Conservation (phyloP, 257 asterid genomes). For the Primulina eburnea region DNA sequence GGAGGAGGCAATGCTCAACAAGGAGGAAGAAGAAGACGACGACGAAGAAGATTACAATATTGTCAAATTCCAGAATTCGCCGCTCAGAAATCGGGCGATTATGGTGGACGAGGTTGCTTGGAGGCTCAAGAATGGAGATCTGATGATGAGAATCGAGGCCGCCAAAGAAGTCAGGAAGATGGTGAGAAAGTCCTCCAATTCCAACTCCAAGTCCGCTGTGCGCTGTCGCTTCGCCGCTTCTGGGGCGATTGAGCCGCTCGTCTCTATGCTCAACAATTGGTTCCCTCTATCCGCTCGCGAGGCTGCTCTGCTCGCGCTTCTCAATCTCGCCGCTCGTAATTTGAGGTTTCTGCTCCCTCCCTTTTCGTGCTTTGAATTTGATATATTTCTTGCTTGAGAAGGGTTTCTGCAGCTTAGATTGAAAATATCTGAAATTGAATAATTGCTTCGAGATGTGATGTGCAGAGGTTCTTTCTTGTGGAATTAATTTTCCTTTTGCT, state of each 20-base stretch:
- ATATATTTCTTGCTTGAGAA: not conserved
- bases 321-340: slow-evolving; percentile 87
- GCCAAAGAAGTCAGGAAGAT: slow-evolving; percentile 73
- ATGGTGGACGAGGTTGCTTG: slow-evolving; percentile 62
- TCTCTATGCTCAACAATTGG: slow-evolving; percentile 59
- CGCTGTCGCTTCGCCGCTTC: slow-evolving; percentile 78
- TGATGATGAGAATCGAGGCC: slow-evolving; percentile 63
- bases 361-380: slow-evolving; percentile 2
- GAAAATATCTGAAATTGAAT: too few species aligned
- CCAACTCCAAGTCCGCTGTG: slow-evolving; percentile 54
- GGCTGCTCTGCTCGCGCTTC: slow-evolving; percentile 81
- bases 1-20: slow-evolving; percentile 36
- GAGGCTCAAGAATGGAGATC: slow-evolving; percentile 54
- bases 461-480: too few species aligned
- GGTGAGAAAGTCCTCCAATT: slow-evolving; percentile 61
- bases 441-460: too few species aligned
- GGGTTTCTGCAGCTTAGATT: too few species aligned
- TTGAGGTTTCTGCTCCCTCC: slow-evolving; percentile 41
- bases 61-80: slow-evolving; percentile 7
- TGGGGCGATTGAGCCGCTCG: slow-evolving; percentile 83
- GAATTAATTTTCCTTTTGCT: too few species aligned
- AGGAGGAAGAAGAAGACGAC: slow-evolving; percentile 22
- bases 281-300: slow-evolving; percentile 66
- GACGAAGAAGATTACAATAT: slow-evolving; percentile 19
- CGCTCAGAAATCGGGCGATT: slow-evolving; percentile 33